A percentile compares a stretch with the other conserved stretches of the same genome.
Conservation (phyloP, 768 basidiomycete genomes). For the Termitomyces sp. region DNA sequence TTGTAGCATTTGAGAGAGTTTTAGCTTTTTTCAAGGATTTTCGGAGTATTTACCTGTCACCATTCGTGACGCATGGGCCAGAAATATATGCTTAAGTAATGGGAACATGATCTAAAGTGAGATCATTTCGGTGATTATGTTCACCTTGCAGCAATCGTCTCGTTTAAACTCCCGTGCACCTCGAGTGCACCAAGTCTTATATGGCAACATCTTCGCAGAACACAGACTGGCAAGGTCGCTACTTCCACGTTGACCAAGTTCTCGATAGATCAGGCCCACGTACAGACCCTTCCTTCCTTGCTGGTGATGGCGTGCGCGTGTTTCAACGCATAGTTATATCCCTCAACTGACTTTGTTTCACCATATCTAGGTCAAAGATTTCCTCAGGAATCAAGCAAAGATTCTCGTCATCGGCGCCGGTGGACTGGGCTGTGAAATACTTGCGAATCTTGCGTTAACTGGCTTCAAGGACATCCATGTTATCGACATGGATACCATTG, state of each 20-base stretch:
- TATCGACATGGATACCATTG: conserved; percentile 99
- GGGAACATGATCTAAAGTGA: conserved; percentile 9
- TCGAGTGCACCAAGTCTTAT: background rate
- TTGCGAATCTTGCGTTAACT: conserved; percentile 91
- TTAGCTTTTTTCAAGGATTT: too few relatives aligned
- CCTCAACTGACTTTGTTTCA: conserved; percentile 1
- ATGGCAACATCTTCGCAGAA: conserved; percentile 8
- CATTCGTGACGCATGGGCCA: too few relatives aligned
- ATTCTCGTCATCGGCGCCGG: conserved; percentile 98
- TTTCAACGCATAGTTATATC: background rate
- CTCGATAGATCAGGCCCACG: conserved; percentile 85
- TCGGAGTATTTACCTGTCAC: too few relatives aligned
- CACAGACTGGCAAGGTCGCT: conserved; percentile 52
- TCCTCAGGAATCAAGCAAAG: conserved; percentile 80
- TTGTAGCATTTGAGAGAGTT: too few relatives aligned
- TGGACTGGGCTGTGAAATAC: conserved; percentile 94
- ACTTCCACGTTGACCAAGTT: conserved; percentile 82
- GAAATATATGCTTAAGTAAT: conserved; percentile 14
- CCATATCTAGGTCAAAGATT: conserved; percentile 69
- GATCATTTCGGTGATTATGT: conserved; percentile 1
- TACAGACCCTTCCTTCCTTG: conserved; percentile 77
- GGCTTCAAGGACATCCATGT: conserved; percentile 99
- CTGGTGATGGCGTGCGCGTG: conserved; percentile 68
- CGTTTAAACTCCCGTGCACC: background rate
- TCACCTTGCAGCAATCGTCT: background rate